These are phyloP conservation scores for Volutella citrinella DNA, from an alignment of 2,329 filamentous ascomycete genomes.

Conservation along the genomic window DNA sequence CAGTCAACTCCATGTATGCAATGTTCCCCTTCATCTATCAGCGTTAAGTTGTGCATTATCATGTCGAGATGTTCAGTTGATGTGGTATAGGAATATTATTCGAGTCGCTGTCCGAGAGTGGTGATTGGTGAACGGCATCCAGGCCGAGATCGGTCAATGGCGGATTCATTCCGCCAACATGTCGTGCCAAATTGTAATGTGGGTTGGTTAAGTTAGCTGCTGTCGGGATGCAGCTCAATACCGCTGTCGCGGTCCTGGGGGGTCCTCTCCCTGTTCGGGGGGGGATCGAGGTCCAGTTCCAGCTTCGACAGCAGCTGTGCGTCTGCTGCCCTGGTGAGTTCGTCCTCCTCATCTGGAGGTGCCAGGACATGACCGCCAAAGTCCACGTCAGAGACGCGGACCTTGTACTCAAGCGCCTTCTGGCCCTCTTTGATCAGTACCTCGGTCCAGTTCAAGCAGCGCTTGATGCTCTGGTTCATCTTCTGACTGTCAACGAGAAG, in stretches of 20 bases:
- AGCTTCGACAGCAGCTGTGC: constrained; percentile 11
- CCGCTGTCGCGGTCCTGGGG: constrained; percentile 52
- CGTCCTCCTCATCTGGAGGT: constrained; percentile 59
- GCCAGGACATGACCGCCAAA: constrained; percentile 77
- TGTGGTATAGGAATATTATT: no score
- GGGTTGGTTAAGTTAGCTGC: constrained; percentile 32
- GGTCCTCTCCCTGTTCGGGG: constrained; percentile 34
- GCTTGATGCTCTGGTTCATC: constrained; percentile 90
- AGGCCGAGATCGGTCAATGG: constrained; percentile 8
- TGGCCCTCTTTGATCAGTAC: constrained; percentile 84
- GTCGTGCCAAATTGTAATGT: no score
- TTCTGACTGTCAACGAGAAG: constrained; percentile 87
- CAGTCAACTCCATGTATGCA: no score
- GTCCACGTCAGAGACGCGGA: constrained; percentile 74
- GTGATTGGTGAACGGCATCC: constrained; percentile 12
- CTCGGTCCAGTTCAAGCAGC: constrained; percentile 87
- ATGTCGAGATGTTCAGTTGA: no score
- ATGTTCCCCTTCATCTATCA: no score
- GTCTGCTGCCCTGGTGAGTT: constrained; percentile 21
- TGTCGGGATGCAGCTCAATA: constrained; percentile 45
- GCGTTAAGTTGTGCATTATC: no score
- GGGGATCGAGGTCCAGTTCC: constrained; percentile 21
- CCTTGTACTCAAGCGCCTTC: constrained; percentile 80
- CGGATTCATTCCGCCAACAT: no score
- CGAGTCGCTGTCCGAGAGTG: constrained; percentile 9